phyloP scores from a whole-genome alignment of 345 rosid genomes.

The Syzygium grande region DNA sequence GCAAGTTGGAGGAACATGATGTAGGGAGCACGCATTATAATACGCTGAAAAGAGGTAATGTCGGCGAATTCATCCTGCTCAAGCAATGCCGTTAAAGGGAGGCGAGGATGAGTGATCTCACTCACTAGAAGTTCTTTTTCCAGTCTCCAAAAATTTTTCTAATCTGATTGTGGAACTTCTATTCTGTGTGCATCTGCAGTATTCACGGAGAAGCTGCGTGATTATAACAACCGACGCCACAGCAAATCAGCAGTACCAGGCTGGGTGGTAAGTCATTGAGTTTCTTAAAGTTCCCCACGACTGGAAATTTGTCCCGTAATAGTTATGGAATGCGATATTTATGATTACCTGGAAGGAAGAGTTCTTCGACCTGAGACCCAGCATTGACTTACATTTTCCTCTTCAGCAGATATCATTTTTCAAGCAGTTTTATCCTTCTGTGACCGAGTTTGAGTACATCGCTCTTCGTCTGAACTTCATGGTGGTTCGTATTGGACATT shows the following conservation, averaged over 20 bases:
- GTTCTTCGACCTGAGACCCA: too few species aligned
- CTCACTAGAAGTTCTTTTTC: background rate
- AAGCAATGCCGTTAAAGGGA: too few species aligned
- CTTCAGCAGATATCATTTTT: conserved; percentile 63
- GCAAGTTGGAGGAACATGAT: conserved; percentile 47
- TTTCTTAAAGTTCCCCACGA: too few species aligned
- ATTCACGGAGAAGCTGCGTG: background rate
- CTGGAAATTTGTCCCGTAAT: too few species aligned
- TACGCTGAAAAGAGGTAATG: too few species aligned
- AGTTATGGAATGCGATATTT: too few species aligned
- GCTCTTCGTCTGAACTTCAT: conserved; percentile 69
- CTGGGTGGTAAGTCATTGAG: conserved; percentile 52
- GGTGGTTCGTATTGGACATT: conserved; percentile 44
- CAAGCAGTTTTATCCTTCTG: conserved; percentile 81
- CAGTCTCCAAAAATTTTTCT: too few species aligned
- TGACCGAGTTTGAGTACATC: conserved; percentile 61
- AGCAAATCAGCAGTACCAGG: conserved; percentile 38
- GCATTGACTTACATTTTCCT: background rate
- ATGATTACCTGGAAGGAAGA: too few species aligned
- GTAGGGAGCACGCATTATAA: too few species aligned
- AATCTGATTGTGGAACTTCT: too few species aligned
- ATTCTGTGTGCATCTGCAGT: conserved; percentile 27
- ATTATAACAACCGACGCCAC: too few species aligned
- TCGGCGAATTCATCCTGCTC: too few species aligned
- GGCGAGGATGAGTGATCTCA: background rate